Conservation (phyloP, 768 basidiomycete genomes). For the Boletus fagicola region DNA sequence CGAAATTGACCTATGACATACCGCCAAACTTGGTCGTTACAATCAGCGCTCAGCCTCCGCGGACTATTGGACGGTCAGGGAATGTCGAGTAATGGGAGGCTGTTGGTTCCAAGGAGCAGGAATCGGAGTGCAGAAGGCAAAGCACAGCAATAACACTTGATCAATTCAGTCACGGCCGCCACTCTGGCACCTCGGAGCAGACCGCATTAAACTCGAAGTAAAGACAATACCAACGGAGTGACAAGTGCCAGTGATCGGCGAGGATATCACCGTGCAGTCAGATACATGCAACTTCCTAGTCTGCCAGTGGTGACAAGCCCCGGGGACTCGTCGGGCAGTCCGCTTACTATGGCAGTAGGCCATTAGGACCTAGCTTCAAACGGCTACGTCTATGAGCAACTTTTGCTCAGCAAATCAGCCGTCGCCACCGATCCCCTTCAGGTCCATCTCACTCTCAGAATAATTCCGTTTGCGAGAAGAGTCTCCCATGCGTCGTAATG, state of each 20-base stretch:
- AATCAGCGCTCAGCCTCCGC: not conserved
- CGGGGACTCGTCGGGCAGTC: no score
- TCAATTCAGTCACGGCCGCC: not conserved
- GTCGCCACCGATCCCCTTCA: not conserved
- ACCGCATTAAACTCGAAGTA: not conserved
- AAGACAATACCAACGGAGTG: not conserved
- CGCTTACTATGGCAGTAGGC: no score
- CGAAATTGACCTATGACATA: not conserved
- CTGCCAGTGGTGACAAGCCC: no score
- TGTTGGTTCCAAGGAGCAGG: not conserved
- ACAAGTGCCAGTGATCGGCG: not conserved
- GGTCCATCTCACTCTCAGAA: not conserved
- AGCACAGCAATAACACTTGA: not conserved
- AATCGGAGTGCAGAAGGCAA: not conserved
- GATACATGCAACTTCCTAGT: not conserved
- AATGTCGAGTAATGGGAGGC: not conserved
- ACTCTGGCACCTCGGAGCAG: not conserved
- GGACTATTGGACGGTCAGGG: not conserved
- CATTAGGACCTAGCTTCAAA: no score
- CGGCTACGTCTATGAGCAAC: no score
- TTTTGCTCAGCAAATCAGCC: no score
- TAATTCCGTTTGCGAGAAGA: not conserved
- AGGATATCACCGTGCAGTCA: not conserved
- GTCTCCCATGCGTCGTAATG: not conserved
- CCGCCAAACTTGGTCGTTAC: not conserved